These are phyloP conservation scores for Pythium myriotylum DNA, from an alignment of 352 stramenopile genomes.

Conservation along the genomic window DNA sequence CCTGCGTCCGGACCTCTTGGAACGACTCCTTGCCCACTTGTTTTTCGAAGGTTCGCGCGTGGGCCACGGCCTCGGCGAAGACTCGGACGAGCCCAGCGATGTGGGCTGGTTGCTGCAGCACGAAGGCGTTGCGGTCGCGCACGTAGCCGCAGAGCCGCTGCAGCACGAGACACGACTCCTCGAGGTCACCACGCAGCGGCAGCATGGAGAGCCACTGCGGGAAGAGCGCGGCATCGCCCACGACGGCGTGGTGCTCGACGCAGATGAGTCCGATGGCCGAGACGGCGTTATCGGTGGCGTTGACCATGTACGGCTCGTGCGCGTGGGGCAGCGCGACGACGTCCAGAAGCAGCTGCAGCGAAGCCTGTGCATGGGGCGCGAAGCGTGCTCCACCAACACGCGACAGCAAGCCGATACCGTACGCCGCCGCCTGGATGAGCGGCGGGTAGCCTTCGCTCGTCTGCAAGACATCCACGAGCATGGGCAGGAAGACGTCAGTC, in stretches of 20 bases:
- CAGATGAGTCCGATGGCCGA: conserved; percentile 75
- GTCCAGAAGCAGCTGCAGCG: conserved; percentile 59
- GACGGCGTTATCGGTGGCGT: conserved; percentile 81
- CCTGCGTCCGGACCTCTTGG: conserved; percentile 37
- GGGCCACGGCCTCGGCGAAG: conserved; percentile 53
- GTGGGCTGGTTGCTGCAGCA: conserved; percentile 49
- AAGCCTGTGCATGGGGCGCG: conserved; percentile 46
- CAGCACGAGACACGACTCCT: conserved; percentile 72
- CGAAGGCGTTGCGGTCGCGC: conserved; percentile 52
- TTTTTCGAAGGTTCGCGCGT: conserved; percentile 42
- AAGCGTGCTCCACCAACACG: conserved; percentile 57
- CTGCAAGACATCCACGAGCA: conserved; percentile 66
- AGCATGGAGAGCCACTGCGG: conserved; percentile 73
- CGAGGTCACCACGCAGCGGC: conserved; percentile 71
- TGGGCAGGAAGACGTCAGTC: conserved; percentile 66
- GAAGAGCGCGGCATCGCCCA: conserved; percentile 59
- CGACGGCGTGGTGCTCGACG: conserved; percentile 52
- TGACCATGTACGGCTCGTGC: conserved; percentile 52
- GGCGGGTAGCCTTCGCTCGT: conserved; percentile 57
- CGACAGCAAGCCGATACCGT: conserved; percentile 74
- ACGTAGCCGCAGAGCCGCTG: conserved; percentile 71
- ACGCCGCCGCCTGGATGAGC: conserved; percentile 71
- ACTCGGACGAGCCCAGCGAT: conserved; percentile 59
- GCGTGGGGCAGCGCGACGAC: conserved; percentile 60
- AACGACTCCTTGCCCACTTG: conserved; percentile 53